These are phyloP conservation scores for Alternaria brassicicola DNA, from an alignment of 2,329 filamentous ascomycete genomes.

Conservation along the genomic window DNA sequence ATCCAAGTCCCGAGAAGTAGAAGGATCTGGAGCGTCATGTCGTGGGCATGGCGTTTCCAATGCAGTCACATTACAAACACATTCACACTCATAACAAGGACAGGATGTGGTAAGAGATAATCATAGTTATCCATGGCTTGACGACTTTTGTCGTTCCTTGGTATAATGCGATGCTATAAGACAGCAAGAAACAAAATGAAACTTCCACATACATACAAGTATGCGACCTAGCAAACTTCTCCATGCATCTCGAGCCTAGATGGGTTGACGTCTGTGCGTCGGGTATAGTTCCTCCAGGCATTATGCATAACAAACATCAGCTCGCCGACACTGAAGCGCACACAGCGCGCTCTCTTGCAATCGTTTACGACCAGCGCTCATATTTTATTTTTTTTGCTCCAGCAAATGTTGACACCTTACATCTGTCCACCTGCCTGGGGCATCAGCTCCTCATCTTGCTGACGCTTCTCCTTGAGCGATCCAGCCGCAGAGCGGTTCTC, in stretches of 20 bases:
- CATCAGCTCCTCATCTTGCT: constrained; percentile 27
- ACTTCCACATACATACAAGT: not conserved
- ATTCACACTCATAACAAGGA: not conserved
- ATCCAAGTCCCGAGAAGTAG: not conserved
- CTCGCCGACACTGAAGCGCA: constrained; percentile 22
- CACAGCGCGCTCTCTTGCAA: constrained; percentile 18
- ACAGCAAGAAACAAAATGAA: constrained; percentile 4
- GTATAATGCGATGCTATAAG: constrained; percentile 12
- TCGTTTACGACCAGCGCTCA: constrained; percentile 24
- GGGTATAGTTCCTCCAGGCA: constrained; percentile 32
- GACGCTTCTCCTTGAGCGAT: constrained; percentile 33
- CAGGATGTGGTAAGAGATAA: not conserved
- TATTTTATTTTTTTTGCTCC: not conserved
- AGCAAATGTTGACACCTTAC: constrained; percentile 7
- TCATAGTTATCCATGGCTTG: constrained; percentile 7
- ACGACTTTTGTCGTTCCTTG: constrained; percentile 8
- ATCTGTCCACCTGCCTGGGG: constrained; percentile 21
- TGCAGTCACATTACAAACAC: not conserved
- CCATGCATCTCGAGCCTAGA: constrained; percentile 9
- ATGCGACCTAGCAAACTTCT: not conserved
- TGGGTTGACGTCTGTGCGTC: constrained; percentile 30
- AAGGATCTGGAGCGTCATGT: not conserved
- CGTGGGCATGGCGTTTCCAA: not conserved
- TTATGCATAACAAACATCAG: constrained; percentile 15
- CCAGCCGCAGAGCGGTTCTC: constrained; percentile 37